phyloP scores from a whole-genome alignment of 768 basidiomycete species.

The Lactarius deliciosus region DNA sequence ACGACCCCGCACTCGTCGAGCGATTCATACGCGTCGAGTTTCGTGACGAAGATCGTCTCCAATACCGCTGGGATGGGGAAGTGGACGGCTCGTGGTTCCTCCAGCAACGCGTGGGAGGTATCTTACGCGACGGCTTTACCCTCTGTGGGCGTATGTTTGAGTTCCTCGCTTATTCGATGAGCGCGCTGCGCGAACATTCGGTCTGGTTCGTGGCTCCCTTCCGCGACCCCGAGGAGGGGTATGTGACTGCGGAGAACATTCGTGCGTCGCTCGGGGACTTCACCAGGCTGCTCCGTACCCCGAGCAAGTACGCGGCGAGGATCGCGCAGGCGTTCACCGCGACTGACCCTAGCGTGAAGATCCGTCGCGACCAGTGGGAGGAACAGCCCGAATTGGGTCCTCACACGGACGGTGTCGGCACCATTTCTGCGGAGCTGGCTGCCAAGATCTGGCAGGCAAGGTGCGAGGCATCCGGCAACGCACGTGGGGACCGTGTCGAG shows the following conservation, averaged over 20 bases:
- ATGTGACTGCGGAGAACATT: conserved; percentile 57
- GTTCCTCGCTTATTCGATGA: conserved; percentile 80
- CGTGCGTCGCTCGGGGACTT: conserved; percentile 70
- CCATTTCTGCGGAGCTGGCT: conserved; percentile 61
- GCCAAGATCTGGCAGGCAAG: conserved; percentile 58
- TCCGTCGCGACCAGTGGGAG: conserved; percentile 59
- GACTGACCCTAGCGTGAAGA: conserved; percentile 71
- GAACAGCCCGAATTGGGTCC: conserved; percentile 57
- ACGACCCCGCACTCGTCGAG: conserved; percentile 48
- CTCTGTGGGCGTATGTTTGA: conserved; percentile 73
- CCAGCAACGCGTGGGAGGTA: conserved; percentile 32
- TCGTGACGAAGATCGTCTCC: conserved; percentile 74
- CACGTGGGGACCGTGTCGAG: background rate
- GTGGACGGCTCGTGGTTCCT: conserved; percentile 61
- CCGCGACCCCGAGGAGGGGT: conserved; percentile 42
- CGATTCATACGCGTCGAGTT: conserved; percentile 83
- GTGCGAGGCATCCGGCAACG: conserved; percentile 39
- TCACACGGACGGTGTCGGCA: conserved; percentile 81
- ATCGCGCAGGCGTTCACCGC: conserved; percentile 83
- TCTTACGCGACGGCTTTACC: conserved; percentile 62
- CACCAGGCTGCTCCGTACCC: conserved; percentile 41
- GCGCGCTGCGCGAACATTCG: conserved; percentile 73
- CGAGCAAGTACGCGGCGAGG: conserved; percentile 82
- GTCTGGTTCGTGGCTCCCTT: conserved; percentile 83
- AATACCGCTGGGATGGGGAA: conserved; percentile 67